Percentiles rank a stretch among this genome's conserved stretches.
Evolutionary conservation across 345 rosid genomes (phyloP).

Genomic region (Arabidopsis arenosa): DNA sequence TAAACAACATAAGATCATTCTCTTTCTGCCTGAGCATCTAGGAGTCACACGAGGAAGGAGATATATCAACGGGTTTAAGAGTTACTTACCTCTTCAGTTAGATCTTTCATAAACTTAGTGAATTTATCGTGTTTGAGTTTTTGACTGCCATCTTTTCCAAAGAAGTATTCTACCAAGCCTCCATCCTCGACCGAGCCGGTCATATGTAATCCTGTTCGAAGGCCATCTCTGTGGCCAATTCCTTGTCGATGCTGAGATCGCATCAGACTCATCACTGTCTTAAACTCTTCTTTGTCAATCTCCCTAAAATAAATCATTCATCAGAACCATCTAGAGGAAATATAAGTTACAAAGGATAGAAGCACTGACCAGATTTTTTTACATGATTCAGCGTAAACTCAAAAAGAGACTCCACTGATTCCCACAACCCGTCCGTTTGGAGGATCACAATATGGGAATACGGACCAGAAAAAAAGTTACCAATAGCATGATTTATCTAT

Average conservation of each 20-base stretch:
- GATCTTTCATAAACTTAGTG: constrained; percentile 70
- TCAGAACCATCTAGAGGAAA: constrained; percentile 31
- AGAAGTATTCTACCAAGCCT: constrained; percentile 84
- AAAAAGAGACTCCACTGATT: constrained; percentile 44
- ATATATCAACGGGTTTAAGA: background rate
- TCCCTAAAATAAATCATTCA: constrained; percentile 53
- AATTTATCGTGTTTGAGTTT: constrained; percentile 76
- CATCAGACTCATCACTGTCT: constrained; percentile 93
- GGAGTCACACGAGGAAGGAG: background rate
- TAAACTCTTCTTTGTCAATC: constrained; percentile 83
- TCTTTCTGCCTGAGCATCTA: background rate
- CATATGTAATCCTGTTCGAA: constrained; percentile 66
- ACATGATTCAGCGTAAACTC: constrained; percentile 43
- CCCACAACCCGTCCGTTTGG: constrained; percentile 41
- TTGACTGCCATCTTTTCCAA: constrained; percentile 76
- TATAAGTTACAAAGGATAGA: constrained; percentile 36
- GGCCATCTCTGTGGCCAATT: constrained; percentile 67
- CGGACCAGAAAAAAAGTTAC: constrained; percentile 39
- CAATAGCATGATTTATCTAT: constrained; percentile 29
- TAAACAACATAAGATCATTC: constrained; percentile 9
- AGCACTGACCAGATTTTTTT: constrained; percentile 41
- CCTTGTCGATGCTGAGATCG: constrained; percentile 89
- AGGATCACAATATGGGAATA: constrained; percentile 45
- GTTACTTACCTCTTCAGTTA: constrained; percentile 72
- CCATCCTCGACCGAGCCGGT: constrained; percentile 75